These are phyloP conservation scores for Colletotrichum costaricense DNA, from an alignment of 2,329 filamentous ascomycete species.

Conservation along the genomic window DNA sequence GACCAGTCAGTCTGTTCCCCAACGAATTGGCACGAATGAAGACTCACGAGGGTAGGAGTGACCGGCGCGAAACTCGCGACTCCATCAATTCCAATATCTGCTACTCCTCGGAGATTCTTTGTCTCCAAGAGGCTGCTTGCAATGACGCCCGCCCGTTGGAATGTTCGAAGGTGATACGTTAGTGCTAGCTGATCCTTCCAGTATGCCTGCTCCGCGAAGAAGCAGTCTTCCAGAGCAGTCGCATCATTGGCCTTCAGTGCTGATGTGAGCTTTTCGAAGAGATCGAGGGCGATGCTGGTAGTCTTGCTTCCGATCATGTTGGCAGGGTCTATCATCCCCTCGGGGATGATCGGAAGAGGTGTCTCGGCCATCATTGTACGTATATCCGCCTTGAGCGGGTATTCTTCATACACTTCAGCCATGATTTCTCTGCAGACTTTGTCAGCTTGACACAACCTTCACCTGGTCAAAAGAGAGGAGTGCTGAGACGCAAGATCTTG, in stretches of 20 bases:
- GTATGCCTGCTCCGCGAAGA: conserved; percentile 1
- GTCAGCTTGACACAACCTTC: not conserved
- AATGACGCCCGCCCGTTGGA: not conserved
- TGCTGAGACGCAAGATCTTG: no score
- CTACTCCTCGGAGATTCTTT: not conserved
- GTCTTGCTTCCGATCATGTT: not conserved
- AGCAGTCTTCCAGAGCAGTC: not conserved
- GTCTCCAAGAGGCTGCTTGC: not conserved
- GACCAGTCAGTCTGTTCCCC: not conserved
- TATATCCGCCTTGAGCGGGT: not conserved
- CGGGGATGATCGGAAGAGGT: not conserved
- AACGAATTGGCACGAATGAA: no score
- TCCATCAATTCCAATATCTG: conserved; percentile 8
- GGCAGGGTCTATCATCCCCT: not conserved
- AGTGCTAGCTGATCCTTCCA: conserved; percentile 29
- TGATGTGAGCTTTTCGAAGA: not conserved
- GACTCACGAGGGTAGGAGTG: not conserved
- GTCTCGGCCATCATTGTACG: conserved; percentile 15
- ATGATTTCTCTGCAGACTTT: not conserved
- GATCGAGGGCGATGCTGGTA: not conserved
- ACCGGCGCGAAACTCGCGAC: conserved; percentile 15
- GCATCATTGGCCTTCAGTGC: not conserved
- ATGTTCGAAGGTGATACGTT: conserved; percentile 27
- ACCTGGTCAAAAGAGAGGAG: no score
- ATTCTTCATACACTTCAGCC: not conserved